Conservation (phyloP, 164 flowering plant genomes). For the Cinnamomum chago region DNA sequence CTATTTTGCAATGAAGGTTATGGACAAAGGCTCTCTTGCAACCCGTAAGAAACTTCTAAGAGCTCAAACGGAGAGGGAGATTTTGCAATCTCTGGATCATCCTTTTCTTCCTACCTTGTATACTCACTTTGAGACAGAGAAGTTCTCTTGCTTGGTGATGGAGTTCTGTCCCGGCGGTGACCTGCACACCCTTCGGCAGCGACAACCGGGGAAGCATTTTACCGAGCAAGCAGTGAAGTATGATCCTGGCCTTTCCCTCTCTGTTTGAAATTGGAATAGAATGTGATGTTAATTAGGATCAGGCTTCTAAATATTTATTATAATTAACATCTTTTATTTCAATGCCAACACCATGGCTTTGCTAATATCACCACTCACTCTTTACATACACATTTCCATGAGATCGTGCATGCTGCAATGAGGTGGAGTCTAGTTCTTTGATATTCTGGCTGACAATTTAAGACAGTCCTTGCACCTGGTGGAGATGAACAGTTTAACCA, state of each 20-base stretch:
- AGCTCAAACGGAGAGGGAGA: constrained; percentile 88
- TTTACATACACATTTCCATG: too few species aligned
- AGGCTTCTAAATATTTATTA: background rate
- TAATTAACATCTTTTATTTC: background rate
- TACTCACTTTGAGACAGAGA: constrained; percentile 82
- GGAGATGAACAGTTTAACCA: background rate
- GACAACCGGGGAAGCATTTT: constrained; percentile 80
- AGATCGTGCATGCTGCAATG: background rate
- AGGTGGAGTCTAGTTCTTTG: background rate
- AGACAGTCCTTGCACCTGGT: background rate
- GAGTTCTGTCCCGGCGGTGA: constrained; percentile 93
- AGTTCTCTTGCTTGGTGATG: constrained; percentile 87
- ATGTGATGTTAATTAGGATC: too few species aligned
- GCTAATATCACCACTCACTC: too few species aligned
- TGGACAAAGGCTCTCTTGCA: constrained; percentile 76
- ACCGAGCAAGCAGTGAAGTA: constrained; percentile 93
- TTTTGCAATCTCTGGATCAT: constrained; percentile 73
- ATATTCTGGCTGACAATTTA: background rate
- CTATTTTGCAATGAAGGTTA: constrained; percentile 87
- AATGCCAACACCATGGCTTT: background rate
- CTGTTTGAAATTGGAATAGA: background rate
- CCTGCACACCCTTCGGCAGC: constrained; percentile 80
- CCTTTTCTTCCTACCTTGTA: constrained; percentile 85
- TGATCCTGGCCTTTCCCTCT: background rate
- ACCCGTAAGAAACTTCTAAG: constrained; percentile 79